Evolutionary conservation across 306 rosid species (phyloP), one percentile per base, ranked within the genome.

Genomic region (Inga leiocalycina): DNA sequence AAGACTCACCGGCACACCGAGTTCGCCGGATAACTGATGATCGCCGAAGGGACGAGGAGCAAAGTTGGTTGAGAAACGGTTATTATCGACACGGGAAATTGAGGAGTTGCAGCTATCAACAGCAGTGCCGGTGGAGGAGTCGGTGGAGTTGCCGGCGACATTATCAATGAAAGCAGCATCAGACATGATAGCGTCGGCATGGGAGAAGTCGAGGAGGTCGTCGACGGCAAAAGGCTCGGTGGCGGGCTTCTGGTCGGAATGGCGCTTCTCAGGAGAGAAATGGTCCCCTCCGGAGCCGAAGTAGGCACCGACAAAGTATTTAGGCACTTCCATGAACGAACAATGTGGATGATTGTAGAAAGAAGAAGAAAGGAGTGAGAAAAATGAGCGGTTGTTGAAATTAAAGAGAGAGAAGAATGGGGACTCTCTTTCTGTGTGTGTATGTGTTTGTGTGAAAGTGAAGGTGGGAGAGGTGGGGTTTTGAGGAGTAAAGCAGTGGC

Each of bases 131-230:
- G 90, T 84, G 51, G 97, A 91, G 15, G 94, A 91, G 48, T 91
- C 92, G 32, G 85, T 77, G 15, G 97, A 94, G 78, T 82, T 89
- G 0, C 94, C 94, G 44, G 94, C 88, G 48, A 91, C 91, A 74
- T 87, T 83, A 80, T 94, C 93, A 19, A 92, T 81, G 85, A 91
- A 89, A n/a, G 90, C 89, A 45, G 90, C 88, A 54, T 91, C 95
- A 13, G 95, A 74, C 87, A 86, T 75, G 30, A 94, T 85, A 2
- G 87, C 88, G 64, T 94, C 98, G 27, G 89, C 99, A 79, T 96
- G 89, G 17, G 98, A 96, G 83, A 96, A 92, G 77, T 96, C 94
- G 2, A 94, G 91, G 43, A 96, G 92, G 86, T 96, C 99, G 66
- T 96, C 98, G 8, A 96, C 71, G 76, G 92, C 87, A 70, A 96